Evolutionary conservation across 805 yeast genomes (phyloP), one percentile per base, ranked within the genome.

Genomic region (Yarrowia sp.): DNA sequence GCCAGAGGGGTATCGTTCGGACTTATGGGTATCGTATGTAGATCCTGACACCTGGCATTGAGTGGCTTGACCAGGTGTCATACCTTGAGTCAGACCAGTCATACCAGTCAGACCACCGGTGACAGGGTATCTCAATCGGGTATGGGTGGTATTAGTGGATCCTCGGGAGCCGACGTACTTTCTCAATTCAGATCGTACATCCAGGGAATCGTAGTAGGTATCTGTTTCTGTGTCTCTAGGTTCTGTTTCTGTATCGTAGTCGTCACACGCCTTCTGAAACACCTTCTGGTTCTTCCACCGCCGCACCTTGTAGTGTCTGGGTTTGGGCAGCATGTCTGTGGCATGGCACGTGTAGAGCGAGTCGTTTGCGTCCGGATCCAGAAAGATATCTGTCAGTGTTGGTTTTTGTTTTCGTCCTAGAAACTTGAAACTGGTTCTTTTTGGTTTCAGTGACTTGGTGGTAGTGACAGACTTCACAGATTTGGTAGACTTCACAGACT

Each of bases 301-400:
- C 2, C 61, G 24, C 22, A 54, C 46, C 38, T 54, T 54, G 61
- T 54, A 24, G 26, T 36, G 46, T 38, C 26, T 54, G 24, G 61
- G 61, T 26, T 38, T 38, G 16, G 61, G 61, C 10, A 54, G 61
- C 61, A 54, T 8, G 46, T 54, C 46, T 17, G 46, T 38, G 46
- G 61, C 61, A 30, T 58, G 32, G 44, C 63, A 36, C 1, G 40
- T 24, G 41, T 58, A 58, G 28, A 58, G 38, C n/a, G 41, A 30
- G 40, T 58, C 63, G 41, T 33, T 30, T 16, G 63, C 63, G 32
- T 58, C 44, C 8, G 63, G 63, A 32, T 58, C 51, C 30, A 58
- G 63, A 14, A 58, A 58, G 30, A 58, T 58, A 38, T 58, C 63
- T 4, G 63, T 58, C 4, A 58, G 51, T 12, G 63, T 58, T 3